Conservation (phyloP, 2,329 filamentous ascomycete species). For the Aspergillus japonicus region DNA sequence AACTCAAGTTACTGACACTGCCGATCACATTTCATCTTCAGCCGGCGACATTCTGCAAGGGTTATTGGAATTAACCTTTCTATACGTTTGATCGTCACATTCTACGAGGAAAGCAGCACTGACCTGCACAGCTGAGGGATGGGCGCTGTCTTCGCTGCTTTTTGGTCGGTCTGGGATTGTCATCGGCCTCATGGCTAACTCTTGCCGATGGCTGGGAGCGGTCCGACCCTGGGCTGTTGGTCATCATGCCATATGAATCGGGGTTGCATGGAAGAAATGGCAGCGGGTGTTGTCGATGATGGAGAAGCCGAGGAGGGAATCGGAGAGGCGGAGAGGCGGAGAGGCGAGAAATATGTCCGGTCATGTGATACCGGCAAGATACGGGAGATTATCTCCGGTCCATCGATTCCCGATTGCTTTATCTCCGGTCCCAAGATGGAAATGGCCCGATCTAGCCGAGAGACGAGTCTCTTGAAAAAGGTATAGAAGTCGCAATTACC, state of each 20-base stretch:
- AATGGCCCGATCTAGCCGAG: too few relatives aligned
- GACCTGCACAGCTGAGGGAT: slow-evolving; percentile 6
- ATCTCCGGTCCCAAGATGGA: background rate
- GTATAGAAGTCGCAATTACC: background rate
- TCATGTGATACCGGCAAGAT: background rate
- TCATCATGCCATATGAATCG: background rate
- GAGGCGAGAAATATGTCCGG: background rate
- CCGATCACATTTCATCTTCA: slow-evolving; percentile 7
- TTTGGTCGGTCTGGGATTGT: background rate
- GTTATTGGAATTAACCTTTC: background rate
- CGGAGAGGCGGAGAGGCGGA: background rate
- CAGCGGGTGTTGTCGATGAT: background rate
- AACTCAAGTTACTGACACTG: background rate
- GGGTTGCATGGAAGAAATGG: background rate
- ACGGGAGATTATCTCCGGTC: background rate
- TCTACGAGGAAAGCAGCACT: background rate
- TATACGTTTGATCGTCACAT: background rate
- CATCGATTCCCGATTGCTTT: background rate
- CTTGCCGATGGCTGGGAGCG: background rate
- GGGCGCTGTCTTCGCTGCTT: slow-evolving; percentile 4
- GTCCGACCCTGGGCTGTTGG: background rate
- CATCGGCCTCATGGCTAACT: background rate
- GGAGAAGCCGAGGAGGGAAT: background rate
- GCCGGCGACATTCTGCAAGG: slow-evolving; percentile 1
- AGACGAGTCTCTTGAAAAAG: background rate